Percentiles rank a stretch among this genome's conserved stretches.
Evolutionary conservation across 2,329 filamentous ascomycete species (phyloP).

Genomic region (Exophiala sp.): DNA sequence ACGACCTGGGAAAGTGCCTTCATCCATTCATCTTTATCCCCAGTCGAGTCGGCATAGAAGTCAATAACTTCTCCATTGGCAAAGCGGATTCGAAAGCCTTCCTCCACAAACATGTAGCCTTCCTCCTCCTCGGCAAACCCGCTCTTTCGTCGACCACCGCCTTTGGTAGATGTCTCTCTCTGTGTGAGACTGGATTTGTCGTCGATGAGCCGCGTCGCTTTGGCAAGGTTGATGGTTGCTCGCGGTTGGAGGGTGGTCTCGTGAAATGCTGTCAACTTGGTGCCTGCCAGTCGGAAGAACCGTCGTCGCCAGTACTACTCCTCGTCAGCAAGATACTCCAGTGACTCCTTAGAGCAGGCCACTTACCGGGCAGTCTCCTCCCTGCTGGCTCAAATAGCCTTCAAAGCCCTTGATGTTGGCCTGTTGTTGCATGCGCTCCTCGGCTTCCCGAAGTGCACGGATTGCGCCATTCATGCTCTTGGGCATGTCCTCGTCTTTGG

Average conservation of each 20-base stretch:
- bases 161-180: constrained; percentile 70
- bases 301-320: constrained; percentile 89
- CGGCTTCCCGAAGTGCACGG: constrained; percentile 84
- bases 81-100: constrained; percentile 97
- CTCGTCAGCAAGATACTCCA: constrained; percentile 8
- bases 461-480: constrained; percentile 99
- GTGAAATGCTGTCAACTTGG: constrained; percentile 90
- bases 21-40: constrained; percentile 94
- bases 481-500: constrained; percentile 91
- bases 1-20: constrained; percentile 69
- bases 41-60: constrained; percentile 87
- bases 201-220: constrained; percentile 88
- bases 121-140: constrained; percentile 98
- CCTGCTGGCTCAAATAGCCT: constrained; percentile 88
- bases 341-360: not conserved
- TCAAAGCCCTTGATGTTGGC: constrained; percentile 54
- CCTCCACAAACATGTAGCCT: constrained; percentile 99
- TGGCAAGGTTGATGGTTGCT: constrained; percentile 91
- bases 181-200: constrained; percentile 78
- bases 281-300: constrained; percentile 89
- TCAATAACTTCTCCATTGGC: constrained; percentile 98
- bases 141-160: constrained; percentile 77
- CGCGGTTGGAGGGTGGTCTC: constrained; percentile 92
- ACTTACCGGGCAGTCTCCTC: constrained; percentile 93
- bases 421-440: constrained; percentile 56